phyloP scores from a whole-genome alignment of 768 basidiomycete species.

The Mrakia frigida region DNA sequence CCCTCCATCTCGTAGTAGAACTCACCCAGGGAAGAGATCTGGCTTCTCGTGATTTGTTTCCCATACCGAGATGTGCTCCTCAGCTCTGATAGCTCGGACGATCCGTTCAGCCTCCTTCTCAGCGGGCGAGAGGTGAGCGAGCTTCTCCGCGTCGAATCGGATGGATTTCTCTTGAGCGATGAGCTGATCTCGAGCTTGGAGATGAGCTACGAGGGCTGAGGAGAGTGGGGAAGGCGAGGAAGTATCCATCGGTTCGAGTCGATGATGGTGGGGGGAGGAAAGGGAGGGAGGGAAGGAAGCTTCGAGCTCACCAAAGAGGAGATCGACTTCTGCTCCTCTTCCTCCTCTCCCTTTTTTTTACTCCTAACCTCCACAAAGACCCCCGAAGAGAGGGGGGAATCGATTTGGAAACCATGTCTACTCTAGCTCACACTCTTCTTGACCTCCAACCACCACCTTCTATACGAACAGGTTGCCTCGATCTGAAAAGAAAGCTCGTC shows the following conservation, averaged over 20 bases:
- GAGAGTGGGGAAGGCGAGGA: neutral
- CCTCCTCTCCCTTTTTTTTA: neutral
- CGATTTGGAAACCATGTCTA: neutral
- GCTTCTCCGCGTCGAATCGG: constrained; percentile 12
- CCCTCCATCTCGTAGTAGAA: no score
- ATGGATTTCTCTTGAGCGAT: constrained; percentile 6
- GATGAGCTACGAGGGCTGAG: constrained; percentile 11
- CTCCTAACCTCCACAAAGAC: neutral
- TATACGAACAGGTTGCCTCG: neutral
- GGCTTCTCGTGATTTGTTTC: constrained; percentile 51
- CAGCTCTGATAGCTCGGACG: constrained; percentile 54
- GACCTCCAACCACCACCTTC: neutral
- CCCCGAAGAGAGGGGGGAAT: neutral
- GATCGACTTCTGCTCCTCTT: neutral
- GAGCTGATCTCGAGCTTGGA: neutral
- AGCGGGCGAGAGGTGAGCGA: constrained; percentile 39
- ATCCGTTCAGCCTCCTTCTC: constrained; percentile 58
- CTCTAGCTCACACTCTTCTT: neutral
- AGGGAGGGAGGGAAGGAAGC: neutral
- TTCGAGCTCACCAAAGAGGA: neutral
- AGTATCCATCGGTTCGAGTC: neutral
- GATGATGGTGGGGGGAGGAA: neutral
- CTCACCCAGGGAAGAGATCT: constrained; percentile 60
- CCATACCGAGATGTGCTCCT: constrained; percentile 61
- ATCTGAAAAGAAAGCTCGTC: neutral